Evolutionary conservation across 345 rosid species (phyloP).

Genomic region (Hirschfeldia incana): DNA sequence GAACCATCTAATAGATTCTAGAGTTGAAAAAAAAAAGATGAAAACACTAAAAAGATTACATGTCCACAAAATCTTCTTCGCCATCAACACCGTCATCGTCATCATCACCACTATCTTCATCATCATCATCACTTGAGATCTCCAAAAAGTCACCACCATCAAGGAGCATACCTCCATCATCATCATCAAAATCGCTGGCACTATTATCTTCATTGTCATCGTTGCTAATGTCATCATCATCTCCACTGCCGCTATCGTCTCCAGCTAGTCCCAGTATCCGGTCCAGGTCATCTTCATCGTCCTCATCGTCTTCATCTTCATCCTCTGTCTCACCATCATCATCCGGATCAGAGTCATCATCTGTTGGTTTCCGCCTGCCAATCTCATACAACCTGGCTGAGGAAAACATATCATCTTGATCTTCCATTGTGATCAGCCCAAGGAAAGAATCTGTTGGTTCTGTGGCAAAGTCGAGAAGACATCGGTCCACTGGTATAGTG

Average conservation of each 20-base stretch:
- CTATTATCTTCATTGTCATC: conserved; percentile 67
- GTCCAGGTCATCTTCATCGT: conserved; percentile 58
- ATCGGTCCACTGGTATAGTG: conserved; percentile 84
- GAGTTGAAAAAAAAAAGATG: conserved; percentile 8
- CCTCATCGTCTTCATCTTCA: conserved; percentile 89
- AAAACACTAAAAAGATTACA: conserved; percentile 44
- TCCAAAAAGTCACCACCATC: conserved; percentile 58
- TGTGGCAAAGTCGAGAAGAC: conserved; percentile 95
- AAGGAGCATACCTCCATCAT: conserved; percentile 53
- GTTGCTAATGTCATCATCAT: conserved; percentile 60
- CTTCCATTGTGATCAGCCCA: conserved; percentile 92
- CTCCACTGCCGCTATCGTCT: conserved; percentile 78
- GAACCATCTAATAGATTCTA: background rate
- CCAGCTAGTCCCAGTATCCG: conserved; percentile 59
- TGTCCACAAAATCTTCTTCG: conserved; percentile 64
- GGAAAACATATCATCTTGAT: conserved; percentile 87
- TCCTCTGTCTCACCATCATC: conserved; percentile 94
- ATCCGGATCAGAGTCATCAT: conserved; percentile 96
- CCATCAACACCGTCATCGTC: conserved; percentile 26
- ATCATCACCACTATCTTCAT: conserved; percentile 66
- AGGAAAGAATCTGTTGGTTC: conserved; percentile 89
- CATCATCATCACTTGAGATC: conserved; percentile 49
- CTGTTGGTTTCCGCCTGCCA: conserved; percentile 89
- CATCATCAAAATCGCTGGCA: conserved; percentile 62
- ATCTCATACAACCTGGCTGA: conserved; percentile 93